Base-by-base conservation (phyloP, 768 basidiomycete species). In the Tylopilus cervinicoccineus region DNA sequence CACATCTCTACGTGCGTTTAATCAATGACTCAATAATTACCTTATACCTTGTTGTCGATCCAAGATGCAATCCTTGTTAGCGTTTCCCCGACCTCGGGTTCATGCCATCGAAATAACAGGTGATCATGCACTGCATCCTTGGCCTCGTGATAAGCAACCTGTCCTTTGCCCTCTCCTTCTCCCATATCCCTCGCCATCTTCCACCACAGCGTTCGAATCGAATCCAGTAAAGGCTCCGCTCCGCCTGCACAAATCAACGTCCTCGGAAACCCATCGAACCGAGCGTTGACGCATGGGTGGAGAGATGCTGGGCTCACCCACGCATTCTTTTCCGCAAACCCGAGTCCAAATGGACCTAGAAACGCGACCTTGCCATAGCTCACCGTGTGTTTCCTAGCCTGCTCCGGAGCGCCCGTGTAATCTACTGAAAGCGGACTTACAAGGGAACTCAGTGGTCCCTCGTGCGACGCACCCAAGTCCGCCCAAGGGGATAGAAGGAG, bases 221-320 rank as follows among this genome's bases (percentile, higher is more conserved):
- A 72, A 60, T 84, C 83, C 32, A 75, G 60, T n/a, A 81, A 52
- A 0, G 78, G 58, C 57, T 87, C 84, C 0, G 76, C 77, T 4
- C 77, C 80, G 5, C 83, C 84, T 2, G 73, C 74, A 19, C 76
- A 71, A 28, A 86, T 74, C 60, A 81, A 79, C 0, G 83, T 84
- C 43, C 75, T 68, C 3, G 83, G 84, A 59, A 81, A 86, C 7
- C 72, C 75, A 34, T 68, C 68, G 62, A 84, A 86, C 41, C 67
- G 57, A 8, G 75, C 66, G 2, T 56, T 29, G 28, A 75, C 59
- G 11, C 59, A 58, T 1, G 74, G 64, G 38, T 75, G 59, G 20
- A 71, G 55, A 5, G 79, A 82, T 13, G 76, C 77, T 4, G 84
- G 83, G 0, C 83, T 85, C 23, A 86, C 69, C 55, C 81, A 84